Evolutionary conservation across 2,329 filamentous ascomycete genomes (phyloP).

Genomic region (Ciborinia camelliae): DNA sequence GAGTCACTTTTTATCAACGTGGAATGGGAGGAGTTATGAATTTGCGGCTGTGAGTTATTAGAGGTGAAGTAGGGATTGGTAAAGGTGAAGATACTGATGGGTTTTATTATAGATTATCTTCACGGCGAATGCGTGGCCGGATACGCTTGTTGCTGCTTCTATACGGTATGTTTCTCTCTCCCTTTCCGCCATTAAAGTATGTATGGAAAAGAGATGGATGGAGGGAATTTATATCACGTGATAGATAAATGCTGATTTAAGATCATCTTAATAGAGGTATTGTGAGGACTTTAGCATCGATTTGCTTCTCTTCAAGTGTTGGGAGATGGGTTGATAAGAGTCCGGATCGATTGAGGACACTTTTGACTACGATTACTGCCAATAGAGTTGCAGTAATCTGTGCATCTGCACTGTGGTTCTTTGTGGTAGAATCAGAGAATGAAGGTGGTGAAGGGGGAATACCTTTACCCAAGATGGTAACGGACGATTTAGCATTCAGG

Average conservation of each 20-base stretch:
- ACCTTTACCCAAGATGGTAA: too few species aligned
- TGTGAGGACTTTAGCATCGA: constrained; percentile 40
- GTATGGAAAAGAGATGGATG: not conserved
- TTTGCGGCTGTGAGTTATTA: constrained; percentile 32
- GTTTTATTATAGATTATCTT: constrained; percentile 46
- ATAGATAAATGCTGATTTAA: constrained; percentile 4
- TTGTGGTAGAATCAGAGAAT: constrained; percentile 34
- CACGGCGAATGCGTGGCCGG: constrained; percentile 47
- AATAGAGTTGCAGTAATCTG: constrained; percentile 43
- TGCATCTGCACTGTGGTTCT: constrained; percentile 42
- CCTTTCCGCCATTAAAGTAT: not conserved
- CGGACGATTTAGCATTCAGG: not conserved
- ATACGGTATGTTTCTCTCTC: constrained; percentile 37
- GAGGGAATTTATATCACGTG: constrained; percentile 19
- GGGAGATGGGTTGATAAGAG: constrained; percentile 44
- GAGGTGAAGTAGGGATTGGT: constrained; percentile 46
- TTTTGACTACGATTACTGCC: constrained; percentile 43
- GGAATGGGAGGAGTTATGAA: constrained; percentile 51
- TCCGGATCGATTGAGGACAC: constrained; percentile 41
- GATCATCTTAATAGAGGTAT: constrained; percentile 35
- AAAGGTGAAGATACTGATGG: constrained; percentile 30
- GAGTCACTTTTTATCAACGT: constrained; percentile 54
- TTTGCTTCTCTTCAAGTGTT: constrained; percentile 43
- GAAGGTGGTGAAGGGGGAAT: not conserved
- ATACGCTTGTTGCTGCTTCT: constrained; percentile 42